phyloP scores from a whole-genome alignment of 352 stramenopile species.

The Hyaloperonospora brassicae region DNA sequence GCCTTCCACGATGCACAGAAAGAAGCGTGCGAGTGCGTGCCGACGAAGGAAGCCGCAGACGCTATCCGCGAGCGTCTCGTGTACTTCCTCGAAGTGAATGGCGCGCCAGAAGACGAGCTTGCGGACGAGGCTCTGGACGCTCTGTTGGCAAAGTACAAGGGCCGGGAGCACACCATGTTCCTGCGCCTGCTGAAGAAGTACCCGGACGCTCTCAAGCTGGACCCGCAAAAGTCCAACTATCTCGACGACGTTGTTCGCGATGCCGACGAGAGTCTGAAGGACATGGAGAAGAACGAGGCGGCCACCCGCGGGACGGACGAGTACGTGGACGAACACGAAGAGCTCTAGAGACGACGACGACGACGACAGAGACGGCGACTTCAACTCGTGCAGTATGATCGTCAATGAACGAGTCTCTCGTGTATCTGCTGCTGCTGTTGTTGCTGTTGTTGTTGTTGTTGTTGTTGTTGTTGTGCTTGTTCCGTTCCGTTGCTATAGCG shows the following conservation, averaged over 20 bases:
- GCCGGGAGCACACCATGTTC: conserved; percentile 56
- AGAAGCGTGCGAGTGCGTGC: conserved; percentile 63
- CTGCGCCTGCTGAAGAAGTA: conserved; percentile 50
- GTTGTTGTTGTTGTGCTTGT: too few relatives aligned
- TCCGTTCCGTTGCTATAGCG: not conserved
- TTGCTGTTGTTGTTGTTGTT: conserved; percentile 1
- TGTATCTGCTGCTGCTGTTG: not conserved
- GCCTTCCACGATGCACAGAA: conserved; percentile 57
- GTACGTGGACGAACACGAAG: conserved; percentile 29
- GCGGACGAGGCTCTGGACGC: conserved; percentile 33
- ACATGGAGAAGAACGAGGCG: conserved; percentile 15
- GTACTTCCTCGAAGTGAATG: conserved; percentile 45
- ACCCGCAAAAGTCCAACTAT: conserved; percentile 41
- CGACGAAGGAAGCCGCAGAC: conserved; percentile 14
- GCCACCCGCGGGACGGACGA: conserved; percentile 12
- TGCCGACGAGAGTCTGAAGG: conserved; percentile 13
- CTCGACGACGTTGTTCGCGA: conserved; percentile 47
- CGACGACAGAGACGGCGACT: not conserved
- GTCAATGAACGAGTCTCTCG: not conserved
- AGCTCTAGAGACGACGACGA: conserved; percentile 16
- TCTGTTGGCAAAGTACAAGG: conserved; percentile 61
- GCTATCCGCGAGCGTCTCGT: conserved; percentile 41
- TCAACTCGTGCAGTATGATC: not conserved
- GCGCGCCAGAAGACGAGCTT: conserved; percentile 33
- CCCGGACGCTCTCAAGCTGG: conserved; percentile 41